A percentile compares a stretch with the other conserved stretches of the same genome.
These are phyloP conservation scores for Coprinopsis strossmayeri DNA, from an alignment of 768 basidiomycete species.

Conservation along the genomic window DNA sequence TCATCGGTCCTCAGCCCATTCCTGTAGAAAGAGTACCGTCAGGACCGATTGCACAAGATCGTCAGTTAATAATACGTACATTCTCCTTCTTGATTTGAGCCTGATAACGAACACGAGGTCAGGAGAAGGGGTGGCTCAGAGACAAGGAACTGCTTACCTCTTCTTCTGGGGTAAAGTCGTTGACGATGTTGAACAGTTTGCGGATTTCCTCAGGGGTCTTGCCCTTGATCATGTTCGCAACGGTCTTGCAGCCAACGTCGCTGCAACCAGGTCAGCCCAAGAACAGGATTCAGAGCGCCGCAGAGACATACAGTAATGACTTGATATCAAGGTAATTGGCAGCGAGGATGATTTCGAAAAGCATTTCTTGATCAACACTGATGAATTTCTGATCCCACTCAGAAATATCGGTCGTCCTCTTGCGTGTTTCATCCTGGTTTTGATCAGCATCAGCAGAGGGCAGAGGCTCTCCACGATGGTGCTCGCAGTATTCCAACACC, in stretches of 20 bases:
- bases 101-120: slow-evolving; percentile 29
- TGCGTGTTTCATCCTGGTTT: slow-evolving; percentile 88
- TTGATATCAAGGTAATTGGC: slow-evolving; percentile 99
- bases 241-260: slow-evolving; percentile 97
- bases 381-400: slow-evolving; percentile 99
- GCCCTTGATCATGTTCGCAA: slow-evolving; percentile 99
- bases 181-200: slow-evolving; percentile 95
- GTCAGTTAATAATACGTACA: slow-evolving; percentile 40
- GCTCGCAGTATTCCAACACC: slow-evolving; percentile 99
- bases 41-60: slow-evolving; percentile 11
- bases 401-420: slow-evolving; percentile 96
- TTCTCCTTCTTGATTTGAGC: slow-evolving; percentile 99
- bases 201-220: slow-evolving; percentile 99
- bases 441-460: slow-evolving; percentile 78
- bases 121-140: slow-evolving; percentile 9
- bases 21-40: slow-evolving; percentile 35
- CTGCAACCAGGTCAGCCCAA: slow-evolving; percentile 30
- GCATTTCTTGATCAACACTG: slow-evolving; percentile 98
- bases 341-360: slow-evolving; percentile 98
- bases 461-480: slow-evolving; percentile 96
- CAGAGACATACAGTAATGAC: slow-evolving; percentile 77
- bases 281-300: not conserved
- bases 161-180: slow-evolving; percentile 98
- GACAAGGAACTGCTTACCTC: slow-evolving; percentile 52
- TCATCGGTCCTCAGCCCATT: slow-evolving; percentile 93